phyloP scores from a whole-genome alignment of 1,139 yeast genomes.

The Kurtzmaniella quercitrusa region DNA sequence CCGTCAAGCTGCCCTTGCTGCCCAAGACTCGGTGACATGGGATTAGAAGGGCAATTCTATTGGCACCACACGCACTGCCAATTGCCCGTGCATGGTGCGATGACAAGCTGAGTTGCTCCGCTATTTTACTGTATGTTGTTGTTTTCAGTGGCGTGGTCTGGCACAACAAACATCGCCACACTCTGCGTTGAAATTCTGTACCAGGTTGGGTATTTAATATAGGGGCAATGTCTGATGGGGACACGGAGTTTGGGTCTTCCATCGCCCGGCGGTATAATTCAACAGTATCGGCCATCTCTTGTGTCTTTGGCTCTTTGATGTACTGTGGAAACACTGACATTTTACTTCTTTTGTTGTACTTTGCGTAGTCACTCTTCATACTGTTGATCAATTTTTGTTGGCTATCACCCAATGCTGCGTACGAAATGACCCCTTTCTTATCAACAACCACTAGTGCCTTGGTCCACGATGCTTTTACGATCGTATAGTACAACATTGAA shows the following conservation, averaged over 20 bases:
- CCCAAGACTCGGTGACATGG: conserved; percentile 23
- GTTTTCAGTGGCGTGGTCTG: conserved; percentile 13
- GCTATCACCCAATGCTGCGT: conserved; percentile 18
- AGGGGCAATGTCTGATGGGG: conserved; percentile 3
- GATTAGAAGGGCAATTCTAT: conserved; percentile 18
- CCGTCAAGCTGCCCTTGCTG: conserved; percentile 12
- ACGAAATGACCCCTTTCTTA: conserved; percentile 15
- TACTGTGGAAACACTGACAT: not conserved
- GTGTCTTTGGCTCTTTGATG: conserved; percentile 8
- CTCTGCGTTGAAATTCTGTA: conserved; percentile 18
- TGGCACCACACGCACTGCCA: conserved; percentile 23
- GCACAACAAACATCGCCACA: conserved; percentile 17
- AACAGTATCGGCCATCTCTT: conserved; percentile 10
- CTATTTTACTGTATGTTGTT: conserved; percentile 15
- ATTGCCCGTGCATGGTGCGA: conserved; percentile 17
- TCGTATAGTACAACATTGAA: conserved; percentile 10
- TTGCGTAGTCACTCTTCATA: conserved; percentile 15
- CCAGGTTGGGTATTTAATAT: conserved; percentile 15
- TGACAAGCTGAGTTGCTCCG: conserved; percentile 10
- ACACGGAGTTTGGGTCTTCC: conserved; percentile 11
- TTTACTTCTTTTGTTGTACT: conserved; percentile 5
- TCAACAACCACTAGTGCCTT: conserved; percentile 17
- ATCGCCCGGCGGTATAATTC: conserved; percentile 10
- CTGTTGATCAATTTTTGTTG: conserved; percentile 6
- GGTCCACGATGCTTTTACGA: conserved; percentile 5